Conservation (phyloP, 2,329 filamentous ascomycete species). For the Epichloe sibirici region DNA sequence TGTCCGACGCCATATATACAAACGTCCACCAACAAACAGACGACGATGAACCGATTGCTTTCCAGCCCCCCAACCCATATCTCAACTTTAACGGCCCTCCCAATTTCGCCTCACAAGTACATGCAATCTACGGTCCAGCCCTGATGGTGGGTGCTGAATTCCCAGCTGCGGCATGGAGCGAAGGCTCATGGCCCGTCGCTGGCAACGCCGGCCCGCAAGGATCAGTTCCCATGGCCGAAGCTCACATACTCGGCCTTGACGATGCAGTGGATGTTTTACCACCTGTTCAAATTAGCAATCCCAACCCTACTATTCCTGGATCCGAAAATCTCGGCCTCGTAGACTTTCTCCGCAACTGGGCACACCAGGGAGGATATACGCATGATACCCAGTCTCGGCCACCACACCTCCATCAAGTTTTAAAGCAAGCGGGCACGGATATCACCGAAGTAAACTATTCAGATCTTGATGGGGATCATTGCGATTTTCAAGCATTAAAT, state of each 20-base stretch:
- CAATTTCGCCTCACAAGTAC: neutral
- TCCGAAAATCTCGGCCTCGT: conserved; percentile 37
- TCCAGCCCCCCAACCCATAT: neutral
- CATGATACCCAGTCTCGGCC: conserved; percentile 13
- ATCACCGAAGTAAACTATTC: conserved; percentile 21
- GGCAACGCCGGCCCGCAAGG: neutral
- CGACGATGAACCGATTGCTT: conserved; percentile 4
- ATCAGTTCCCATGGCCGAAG: conserved; percentile 1
- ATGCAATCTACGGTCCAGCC: neutral
- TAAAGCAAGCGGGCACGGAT: conserved; percentile 15
- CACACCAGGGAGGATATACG: conserved; percentile 19
- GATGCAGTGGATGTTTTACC: conserved; percentile 3
- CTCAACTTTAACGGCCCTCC: neutral
- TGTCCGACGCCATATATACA: neutral
- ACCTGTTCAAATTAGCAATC: conserved; percentile 18
- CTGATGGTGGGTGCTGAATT: neutral
- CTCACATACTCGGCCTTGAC: neutral
- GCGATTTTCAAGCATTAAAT: conserved; percentile 47
- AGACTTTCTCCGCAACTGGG: conserved; percentile 41
- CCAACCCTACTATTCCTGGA: conserved; percentile 27
- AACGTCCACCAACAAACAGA: conserved; percentile 6
- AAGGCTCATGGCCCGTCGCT: neutral
- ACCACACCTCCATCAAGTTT: conserved; percentile 20
- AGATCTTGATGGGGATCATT: conserved; percentile 42
- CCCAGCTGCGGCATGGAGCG: neutral